Percentiles rank a stretch among this genome's conserved stretches.
Evolutionary conservation across 495 filamentous ascomycete species (phyloP).

Genomic region (Geoglossum glabrum): DNA sequence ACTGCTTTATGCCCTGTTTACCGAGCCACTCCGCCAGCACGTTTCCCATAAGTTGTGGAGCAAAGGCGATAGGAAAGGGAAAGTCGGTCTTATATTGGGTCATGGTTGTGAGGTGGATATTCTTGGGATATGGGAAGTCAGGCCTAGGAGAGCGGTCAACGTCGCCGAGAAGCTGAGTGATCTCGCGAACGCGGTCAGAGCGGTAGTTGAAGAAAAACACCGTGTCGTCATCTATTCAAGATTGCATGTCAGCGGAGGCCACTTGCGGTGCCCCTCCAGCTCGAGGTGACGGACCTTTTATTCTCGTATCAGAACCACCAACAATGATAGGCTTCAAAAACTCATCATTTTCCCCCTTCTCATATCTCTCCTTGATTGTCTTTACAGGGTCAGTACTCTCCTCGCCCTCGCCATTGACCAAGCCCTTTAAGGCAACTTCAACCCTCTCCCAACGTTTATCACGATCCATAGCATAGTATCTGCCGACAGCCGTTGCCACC

Average conservation of each 20-base stretch:
- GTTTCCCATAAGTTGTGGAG: constrained; percentile 87
- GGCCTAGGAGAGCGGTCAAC: constrained; percentile 76
- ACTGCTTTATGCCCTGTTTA: constrained; percentile 73
- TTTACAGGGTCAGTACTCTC: constrained; percentile 63
- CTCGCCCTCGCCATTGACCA: constrained; percentile 73
- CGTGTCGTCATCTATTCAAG: constrained; percentile 56
- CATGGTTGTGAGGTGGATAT: constrained; percentile 87
- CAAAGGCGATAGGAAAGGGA: constrained; percentile 82
- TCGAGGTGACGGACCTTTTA: constrained; percentile 39
- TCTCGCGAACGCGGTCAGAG: constrained; percentile 89
- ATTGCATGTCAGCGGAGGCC: not conserved
- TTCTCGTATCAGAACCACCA: constrained; percentile 59
- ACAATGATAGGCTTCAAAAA: constrained; percentile 97
- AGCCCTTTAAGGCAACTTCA: constrained; percentile 69
- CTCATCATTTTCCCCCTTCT: constrained; percentile 77
- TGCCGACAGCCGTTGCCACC: constrained; percentile 82
- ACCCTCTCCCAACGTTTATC: constrained; percentile 98
- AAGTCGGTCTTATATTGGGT: constrained; percentile 96
- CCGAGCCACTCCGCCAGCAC: constrained; percentile 89
- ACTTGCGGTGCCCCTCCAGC: not conserved
- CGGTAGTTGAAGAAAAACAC: constrained; percentile 99
- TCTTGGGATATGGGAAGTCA: constrained; percentile 86
- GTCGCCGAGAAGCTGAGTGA: constrained; percentile 83
- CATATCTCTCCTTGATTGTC: constrained; percentile 74
- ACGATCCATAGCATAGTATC: constrained; percentile 98